Evolutionary conservation across 108 stramenopile species (phyloP).

Genomic region (Mediolabrus comicus): DNA sequence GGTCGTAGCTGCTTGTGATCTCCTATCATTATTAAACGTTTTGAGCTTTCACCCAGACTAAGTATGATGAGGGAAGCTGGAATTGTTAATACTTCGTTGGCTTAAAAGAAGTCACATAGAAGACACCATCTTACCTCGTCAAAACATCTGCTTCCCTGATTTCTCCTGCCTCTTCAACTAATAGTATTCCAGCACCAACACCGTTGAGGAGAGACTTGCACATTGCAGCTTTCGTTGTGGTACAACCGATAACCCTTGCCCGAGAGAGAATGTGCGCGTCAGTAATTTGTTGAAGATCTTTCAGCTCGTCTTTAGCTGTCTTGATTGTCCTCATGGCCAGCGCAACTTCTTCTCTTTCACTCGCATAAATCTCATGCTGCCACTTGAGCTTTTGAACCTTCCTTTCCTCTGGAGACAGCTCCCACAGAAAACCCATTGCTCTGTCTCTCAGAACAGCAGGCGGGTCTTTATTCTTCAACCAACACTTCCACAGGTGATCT

Average conservation of each 20-base stretch:
- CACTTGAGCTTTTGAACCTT: not conserved
- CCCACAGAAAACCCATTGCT: not conserved
- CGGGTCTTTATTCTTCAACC: not conserved
- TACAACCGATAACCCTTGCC: conserved; percentile 45
- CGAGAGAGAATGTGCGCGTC: conserved; percentile 29
- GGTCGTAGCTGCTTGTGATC: conserved; percentile 84
- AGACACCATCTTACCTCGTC: conserved; percentile 14
- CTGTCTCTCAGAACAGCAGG: not conserved
- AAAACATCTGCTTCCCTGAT: conserved; percentile 68
- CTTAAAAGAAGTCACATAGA: no score
- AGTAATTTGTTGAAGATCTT: not conserved
- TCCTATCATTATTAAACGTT: conserved; percentile 77
- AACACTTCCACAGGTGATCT: not conserved
- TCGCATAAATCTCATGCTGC: not conserved
- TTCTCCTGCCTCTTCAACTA: conserved; percentile 73
- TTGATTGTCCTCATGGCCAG: not conserved
- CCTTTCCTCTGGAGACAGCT: not conserved
- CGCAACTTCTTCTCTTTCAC: not conserved
- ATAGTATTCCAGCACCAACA: conserved; percentile 32
- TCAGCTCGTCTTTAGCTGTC: not conserved
- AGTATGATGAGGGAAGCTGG: not conserved
- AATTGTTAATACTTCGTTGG: no score
- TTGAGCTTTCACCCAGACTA: conserved; percentile 28
- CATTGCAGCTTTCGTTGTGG: conserved; percentile 42
- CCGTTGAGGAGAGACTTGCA: conserved; percentile 30